Percentiles rank a stretch among this genome's conserved stretches.
Evolutionary conservation across 306 rosid species (phyloP).

Genomic region (Cajanus cajan): DNA sequence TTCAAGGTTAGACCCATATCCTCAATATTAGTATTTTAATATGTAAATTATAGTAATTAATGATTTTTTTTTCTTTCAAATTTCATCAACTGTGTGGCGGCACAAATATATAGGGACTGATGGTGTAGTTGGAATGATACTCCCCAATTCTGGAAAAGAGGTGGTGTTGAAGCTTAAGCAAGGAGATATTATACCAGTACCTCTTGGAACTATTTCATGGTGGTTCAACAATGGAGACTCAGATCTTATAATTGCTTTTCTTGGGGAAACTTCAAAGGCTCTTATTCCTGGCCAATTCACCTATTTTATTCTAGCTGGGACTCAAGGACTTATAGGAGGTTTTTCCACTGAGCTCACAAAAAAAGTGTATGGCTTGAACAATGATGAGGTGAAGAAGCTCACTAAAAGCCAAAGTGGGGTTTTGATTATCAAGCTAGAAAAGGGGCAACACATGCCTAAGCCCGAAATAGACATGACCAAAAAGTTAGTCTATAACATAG

Average conservation of each 20-base stretch:
- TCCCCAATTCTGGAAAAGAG: constrained; percentile 34
- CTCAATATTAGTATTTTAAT: too few relatives aligned
- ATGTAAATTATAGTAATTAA: too few relatives aligned
- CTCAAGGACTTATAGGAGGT: constrained; percentile 37
- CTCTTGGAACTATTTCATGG: constrained; percentile 61
- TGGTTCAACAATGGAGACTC: constrained; percentile 70
- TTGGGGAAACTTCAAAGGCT: constrained; percentile 51
- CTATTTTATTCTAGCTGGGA: constrained; percentile 52
- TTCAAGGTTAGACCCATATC: constrained; percentile 49
- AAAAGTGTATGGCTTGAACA: constrained; percentile 28
- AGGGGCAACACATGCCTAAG: constrained; percentile 35
- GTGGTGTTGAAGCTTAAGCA: constrained; percentile 49
- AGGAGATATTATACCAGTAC: constrained; percentile 60
- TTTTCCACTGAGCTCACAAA: constrained; percentile 48
- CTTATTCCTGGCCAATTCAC: constrained; percentile 44
- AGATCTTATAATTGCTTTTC: constrained; percentile 35
- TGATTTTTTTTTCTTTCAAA: too few relatives aligned
- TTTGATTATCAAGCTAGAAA: constrained; percentile 35
- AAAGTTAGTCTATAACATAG: constrained; percentile 44
- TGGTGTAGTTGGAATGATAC: constrained; percentile 53
- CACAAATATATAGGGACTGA: constrained; percentile 40
- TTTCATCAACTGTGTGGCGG: too few relatives aligned
- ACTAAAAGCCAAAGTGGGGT: constrained; percentile 51
- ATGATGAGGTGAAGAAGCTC: constrained; percentile 36
- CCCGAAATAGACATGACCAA: constrained; percentile 27